These are phyloP conservation scores for Calocybe gangraenosa DNA, from an alignment of 768 basidiomycete species.

Conservation along the genomic window DNA sequence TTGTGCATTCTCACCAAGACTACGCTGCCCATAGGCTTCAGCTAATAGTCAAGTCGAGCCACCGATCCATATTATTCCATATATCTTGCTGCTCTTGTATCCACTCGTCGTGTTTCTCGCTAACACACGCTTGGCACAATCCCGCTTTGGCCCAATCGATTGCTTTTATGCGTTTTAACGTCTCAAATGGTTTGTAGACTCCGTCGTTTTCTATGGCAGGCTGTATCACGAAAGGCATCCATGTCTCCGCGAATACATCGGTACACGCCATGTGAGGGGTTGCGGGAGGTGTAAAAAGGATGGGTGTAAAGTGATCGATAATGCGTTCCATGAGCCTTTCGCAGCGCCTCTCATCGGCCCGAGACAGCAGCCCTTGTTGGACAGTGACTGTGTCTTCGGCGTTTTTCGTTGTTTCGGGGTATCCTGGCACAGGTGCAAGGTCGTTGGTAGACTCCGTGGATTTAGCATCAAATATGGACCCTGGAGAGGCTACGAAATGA, in stretches of 20 bases:
- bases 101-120: conserved; percentile 65
- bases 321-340: conserved; percentile 47
- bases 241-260: conserved; percentile 63
- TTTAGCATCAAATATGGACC: conserved; percentile 7
- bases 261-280: conserved; percentile 76
- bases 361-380: conserved; percentile 23
- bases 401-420: conserved; percentile 11
- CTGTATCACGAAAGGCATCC: conserved; percentile 69
- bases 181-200: conserved; percentile 70
- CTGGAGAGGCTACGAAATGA: conserved; percentile 44
- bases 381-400: not conserved
- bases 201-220: conserved; percentile 60
- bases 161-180: conserved; percentile 53
- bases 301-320: conserved; percentile 66
- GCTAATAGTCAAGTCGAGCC: conserved; percentile 49
- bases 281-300: conserved; percentile 65
- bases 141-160: conserved; percentile 58
- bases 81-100: conserved; percentile 50
- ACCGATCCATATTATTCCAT: conserved; percentile 59
- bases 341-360: conserved; percentile 34
- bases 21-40: no score
- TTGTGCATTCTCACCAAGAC: no score
- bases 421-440: conserved; percentile 1
- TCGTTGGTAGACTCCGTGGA: conserved; percentile 4
- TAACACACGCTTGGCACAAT: conserved; percentile 53